These are phyloP conservation scores for Astragalus glycyphyllos DNA, from an alignment of 306 rosid species.

Conservation along the genomic window DNA sequence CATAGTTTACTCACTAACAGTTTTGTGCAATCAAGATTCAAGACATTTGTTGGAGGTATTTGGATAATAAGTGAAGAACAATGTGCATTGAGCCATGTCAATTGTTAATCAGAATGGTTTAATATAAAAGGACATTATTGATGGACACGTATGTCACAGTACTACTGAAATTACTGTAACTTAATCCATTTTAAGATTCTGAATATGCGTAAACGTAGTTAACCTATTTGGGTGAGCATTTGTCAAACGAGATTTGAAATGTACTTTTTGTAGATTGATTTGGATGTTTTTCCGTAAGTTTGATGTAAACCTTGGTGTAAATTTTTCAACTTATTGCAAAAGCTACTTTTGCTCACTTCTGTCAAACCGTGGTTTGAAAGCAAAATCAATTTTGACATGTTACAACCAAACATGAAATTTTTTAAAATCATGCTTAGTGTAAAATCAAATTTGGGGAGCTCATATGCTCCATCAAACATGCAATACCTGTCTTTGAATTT, in stretches of 20 bases:
- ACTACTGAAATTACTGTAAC: constrained; percentile 1
- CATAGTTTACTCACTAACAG: not conserved
- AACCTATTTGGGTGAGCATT: not conserved
- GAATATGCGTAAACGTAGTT: constrained; percentile 15
- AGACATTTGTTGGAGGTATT: constrained; percentile 12
- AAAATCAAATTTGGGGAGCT: not conserved
- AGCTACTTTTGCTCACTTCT: not conserved
- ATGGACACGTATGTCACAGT: constrained; percentile 20
- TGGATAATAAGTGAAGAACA: constrained; percentile 19
- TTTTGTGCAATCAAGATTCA: not conserved
- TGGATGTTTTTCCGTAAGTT: not conserved
- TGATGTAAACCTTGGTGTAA: not conserved
- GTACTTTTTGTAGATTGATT: not conserved
- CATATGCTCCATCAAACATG: not conserved
- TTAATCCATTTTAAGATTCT: constrained; percentile 19
- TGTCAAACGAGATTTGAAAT: not conserved
- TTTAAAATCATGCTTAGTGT: not conserved
- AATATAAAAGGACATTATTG: constrained; percentile 10
- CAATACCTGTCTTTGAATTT: constrained; percentile 9
- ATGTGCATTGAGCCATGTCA: constrained; percentile 15
- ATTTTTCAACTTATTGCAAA: not conserved
- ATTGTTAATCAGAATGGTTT: constrained; percentile 17
- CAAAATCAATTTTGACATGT: not conserved
- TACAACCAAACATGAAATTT: not conserved
- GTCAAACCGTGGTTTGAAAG: too few species aligned